Evolutionary conservation across 306 rosid species (phyloP).

Genomic region (Phaseolus lunatus): DNA sequence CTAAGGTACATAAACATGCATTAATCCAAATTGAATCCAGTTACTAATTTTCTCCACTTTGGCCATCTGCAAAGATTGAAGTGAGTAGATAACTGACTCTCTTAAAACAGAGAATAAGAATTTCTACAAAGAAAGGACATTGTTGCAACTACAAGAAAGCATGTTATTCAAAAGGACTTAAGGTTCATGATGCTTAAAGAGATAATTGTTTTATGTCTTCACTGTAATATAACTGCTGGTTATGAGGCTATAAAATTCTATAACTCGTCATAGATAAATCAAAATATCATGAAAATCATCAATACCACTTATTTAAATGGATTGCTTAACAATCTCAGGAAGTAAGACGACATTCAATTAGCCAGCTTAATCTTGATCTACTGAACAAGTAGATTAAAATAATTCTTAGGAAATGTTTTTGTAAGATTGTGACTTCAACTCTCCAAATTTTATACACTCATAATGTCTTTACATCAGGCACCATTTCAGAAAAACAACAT

Average conservation of each 20-base stretch:
- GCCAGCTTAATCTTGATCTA: background rate
- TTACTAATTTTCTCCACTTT: background rate
- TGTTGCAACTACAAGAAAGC: too few relatives aligned
- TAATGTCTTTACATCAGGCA: too few relatives aligned
- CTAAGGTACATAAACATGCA: too few relatives aligned
- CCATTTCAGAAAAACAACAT: too few relatives aligned
- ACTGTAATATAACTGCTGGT: background rate
- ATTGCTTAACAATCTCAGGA: background rate
- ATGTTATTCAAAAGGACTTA: too few relatives aligned
- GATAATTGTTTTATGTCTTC: background rate
- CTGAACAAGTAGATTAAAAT: too few relatives aligned
- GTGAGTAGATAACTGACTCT: background rate
- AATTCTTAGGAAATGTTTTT: too few relatives aligned
- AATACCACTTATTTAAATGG: background rate
- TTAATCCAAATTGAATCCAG: background rate
- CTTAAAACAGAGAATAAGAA: too few relatives aligned
- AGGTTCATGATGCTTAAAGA: background rate
- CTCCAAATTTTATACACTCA: too few relatives aligned
- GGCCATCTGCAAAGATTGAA: background rate
- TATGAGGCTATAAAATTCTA: background rate
- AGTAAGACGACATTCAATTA: background rate
- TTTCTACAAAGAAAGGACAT: too few relatives aligned
- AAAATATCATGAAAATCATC: background rate
- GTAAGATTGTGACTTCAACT: too few relatives aligned
- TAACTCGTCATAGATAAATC: background rate